Conservation (phyloP, 2,329 filamentous ascomycete species). For the Pyrenochaeta sp. region DNA sequence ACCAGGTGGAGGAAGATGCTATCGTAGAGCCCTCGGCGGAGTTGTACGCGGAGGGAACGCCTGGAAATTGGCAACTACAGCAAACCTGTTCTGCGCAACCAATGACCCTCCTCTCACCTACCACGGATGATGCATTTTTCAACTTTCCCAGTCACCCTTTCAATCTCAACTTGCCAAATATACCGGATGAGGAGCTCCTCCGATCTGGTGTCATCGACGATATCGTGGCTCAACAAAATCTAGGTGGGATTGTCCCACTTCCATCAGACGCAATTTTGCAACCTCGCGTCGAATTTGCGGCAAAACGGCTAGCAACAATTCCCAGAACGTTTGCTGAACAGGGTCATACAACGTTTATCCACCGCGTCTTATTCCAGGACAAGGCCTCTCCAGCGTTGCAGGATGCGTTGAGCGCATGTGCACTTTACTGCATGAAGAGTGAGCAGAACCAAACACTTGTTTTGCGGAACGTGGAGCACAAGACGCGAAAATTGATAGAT, state of each 20-base stretch:
- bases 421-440: conserved; percentile 14
- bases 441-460: conserved; percentile 9
- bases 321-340: conserved; percentile 13
- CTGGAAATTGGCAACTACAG: neutral
- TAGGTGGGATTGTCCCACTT: neutral
- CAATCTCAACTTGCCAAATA: conserved; percentile 1
- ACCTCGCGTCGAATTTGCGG: conserved; percentile 11
- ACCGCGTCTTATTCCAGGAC: conserved; percentile 13
- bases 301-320: conserved; percentile 4
- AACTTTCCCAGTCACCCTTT: conserved; percentile 18
- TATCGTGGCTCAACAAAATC: neutral
- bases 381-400: conserved; percentile 7
- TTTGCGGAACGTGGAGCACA: conserved; percentile 11
- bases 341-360: conserved; percentile 17
- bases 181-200: neutral
- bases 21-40: neutral
- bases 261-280: neutral
- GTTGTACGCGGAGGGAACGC: neutral
- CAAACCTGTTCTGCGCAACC: neutral
- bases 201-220: neutral
- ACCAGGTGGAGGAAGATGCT: neutral
- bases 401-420: conserved; percentile 18
- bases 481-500: conserved; percentile 10
- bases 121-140: conserved; percentile 8
- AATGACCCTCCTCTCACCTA: neutral